Base-by-base conservation (phyloP, 2,329 filamentous ascomycete genomes). In the Raffaelea ambrosiae region DNA sequence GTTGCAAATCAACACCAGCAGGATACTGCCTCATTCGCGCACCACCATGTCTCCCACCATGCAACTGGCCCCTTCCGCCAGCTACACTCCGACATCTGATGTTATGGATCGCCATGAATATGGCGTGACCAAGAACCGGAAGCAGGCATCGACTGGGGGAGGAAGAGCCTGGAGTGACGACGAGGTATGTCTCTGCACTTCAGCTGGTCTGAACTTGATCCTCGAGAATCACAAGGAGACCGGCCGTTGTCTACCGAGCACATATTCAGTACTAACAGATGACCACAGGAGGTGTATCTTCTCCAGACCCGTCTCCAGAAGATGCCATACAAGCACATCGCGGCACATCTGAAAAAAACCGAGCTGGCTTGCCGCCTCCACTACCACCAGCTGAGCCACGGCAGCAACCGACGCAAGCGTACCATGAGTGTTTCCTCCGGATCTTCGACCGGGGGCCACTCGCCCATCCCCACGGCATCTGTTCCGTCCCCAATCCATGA, bases 261-360 rank as follows among this genome's bases (percentile, higher is more conserved):
- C 26, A 29, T 29, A n/a, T n/a, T n/a, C n/a, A n/a, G n/a, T n/a
- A 29, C 26, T 29, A 29, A 29, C 26, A 29, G n/a, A 29, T 29
- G 26, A 7, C 40, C 43, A 53, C 54, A 91, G 86, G 88, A 93
- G 68, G 77, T 82, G 49, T 93, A 91, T 64, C 81, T 93, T 47
- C 76, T 93, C 52, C 85, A 89, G 66, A 90, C 85, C 51, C 84
- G 87, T 50, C 78, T 87, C 59, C 85, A 90, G 60, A 91, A 91
- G 69, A 88, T 91, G 81, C 87, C 87, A 1, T 93, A 93, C 68
- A 93, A 91, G 73, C 86, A 91, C 63, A 93, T 93, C 61, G 87
- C 87, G 50, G 79, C 83, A 50, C 84, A 90, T 58, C 71, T 93
- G 56, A 88, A 89, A 68, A 94, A 93, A 73, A 93, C 87, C 1